Percentiles rank a stretch among this genome's conserved stretches.
Evolutionary conservation across 371 early-diverging fungal genomes (phyloP).

Genomic region (Blakeslea trispora): DNA sequence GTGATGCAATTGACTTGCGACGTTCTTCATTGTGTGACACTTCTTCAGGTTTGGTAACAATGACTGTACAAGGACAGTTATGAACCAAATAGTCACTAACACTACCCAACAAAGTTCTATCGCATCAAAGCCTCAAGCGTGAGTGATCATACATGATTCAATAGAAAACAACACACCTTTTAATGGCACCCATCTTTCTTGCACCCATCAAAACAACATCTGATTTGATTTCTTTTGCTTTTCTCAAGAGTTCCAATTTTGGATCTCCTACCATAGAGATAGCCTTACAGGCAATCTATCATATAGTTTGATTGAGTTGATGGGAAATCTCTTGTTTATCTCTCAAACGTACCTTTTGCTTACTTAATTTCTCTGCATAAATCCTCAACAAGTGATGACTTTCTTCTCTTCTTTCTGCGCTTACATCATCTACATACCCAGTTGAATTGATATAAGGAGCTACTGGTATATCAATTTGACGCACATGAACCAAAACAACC

Average conservation of each 20-base stretch:
- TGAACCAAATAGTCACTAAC: conserved; percentile 59
- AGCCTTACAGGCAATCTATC: conserved; percentile 57
- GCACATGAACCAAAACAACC: conserved; percentile 43
- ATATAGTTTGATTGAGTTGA: too few species aligned
- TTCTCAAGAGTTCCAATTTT: conserved; percentile 55
- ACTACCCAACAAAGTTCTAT: conserved; percentile 55
- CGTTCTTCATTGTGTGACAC: conserved; percentile 23
- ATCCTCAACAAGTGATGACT: conserved; percentile 41
- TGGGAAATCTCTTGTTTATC: too few species aligned
- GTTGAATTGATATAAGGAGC: conserved; percentile 44
- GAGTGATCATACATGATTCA: too few species aligned
- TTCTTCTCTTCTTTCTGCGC: conserved; percentile 40
- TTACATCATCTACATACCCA: conserved; percentile 38
- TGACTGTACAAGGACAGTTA: conserved; percentile 48
- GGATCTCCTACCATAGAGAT: conserved; percentile 64
- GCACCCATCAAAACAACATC: conserved; percentile 63
- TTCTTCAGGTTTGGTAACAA: conserved; percentile 41
- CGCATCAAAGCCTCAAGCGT: too few species aligned
- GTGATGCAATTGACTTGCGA: conserved; percentile 23
- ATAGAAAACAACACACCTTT: too few species aligned
- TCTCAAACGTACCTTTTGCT: conserved; percentile 26
- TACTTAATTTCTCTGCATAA: conserved; percentile 34
- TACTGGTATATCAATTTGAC: conserved; percentile 38
- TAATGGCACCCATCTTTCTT: conserved; percentile 55
- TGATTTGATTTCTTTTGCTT: conserved; percentile 52